Base-by-base conservation (phyloP, 2,329 filamentous ascomycete species). In the Chalaropsis ovoidea region DNA sequence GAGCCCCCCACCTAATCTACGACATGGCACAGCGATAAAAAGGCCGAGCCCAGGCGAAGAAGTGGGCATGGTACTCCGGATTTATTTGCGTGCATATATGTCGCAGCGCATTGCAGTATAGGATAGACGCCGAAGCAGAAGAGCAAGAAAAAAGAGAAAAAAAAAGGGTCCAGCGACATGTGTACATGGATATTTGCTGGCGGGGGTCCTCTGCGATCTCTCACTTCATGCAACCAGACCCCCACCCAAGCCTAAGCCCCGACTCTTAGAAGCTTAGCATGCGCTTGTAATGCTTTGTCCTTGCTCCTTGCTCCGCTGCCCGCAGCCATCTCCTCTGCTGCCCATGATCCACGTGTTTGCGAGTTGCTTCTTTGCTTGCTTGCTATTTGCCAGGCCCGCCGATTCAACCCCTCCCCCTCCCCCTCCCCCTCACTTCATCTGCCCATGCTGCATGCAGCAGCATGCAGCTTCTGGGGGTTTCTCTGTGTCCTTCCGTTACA, bases 21-120 rank as follows among this genome's bases (percentile, higher is more conserved):
- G 4, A 10, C 35, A 39, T 39, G 35, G 8, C 3, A 39, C 35
- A 39, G 35, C 8, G 2, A 27, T 52, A 58, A 58, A 56, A 31
- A 58, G 31, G 24, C 54, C 54, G 54, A 58, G 54, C 17, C 54
- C 24, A 39, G 13, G 27, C 54, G 31, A 39, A 39, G 27, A 31
- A 58, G 47, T 52, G 47, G 22, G 10, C 27, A 58, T 39, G 54
- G n/a, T 19, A 58, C 17, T 35, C 3, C 27, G 15, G 22, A 24
- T 39, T 58, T 5, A 24, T 58, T 56, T 39, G 54, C 31, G 27
- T 39, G 54, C 54, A 58, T 39, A 58, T 58, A 58, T 58, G 54
- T 58, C 54, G 31, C 54, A 39, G 31, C 7, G 27, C 15, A 52
- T 15, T 13, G 35, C n/a, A 47, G 43, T 47, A 47, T 47, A n/a